Evolutionary conservation across 1,139 yeast species (phyloP).

Genomic region (Candida neerlandica): DNA sequence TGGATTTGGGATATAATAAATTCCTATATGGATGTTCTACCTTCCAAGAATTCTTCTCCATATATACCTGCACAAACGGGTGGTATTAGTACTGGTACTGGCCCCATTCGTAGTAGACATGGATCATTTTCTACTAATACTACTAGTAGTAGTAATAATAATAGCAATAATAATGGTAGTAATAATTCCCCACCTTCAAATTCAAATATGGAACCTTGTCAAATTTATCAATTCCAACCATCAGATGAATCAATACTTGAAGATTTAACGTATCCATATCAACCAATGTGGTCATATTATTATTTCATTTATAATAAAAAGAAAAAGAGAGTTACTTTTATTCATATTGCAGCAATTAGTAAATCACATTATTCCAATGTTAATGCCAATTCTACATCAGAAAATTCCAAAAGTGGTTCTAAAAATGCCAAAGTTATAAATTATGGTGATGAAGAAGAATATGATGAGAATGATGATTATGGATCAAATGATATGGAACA

Average conservation of each 20-base stretch:
- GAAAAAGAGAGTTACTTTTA: conserved; percentile 85
- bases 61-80: conserved; percentile 16
- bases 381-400: conserved; percentile 21
- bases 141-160: conserved; percentile 8
- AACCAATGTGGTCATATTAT: conserved; percentile 85
- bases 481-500: conserved; percentile 24
- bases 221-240: conserved; percentile 77
- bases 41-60: conserved; percentile 30
- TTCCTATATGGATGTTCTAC: conserved; percentile 73
- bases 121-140: conserved; percentile 14
- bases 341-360: conserved; percentile 57
- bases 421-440: conserved; percentile 14
- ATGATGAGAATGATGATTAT: conserved; percentile 23
- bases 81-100: conserved; percentile 15
- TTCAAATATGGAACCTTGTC: conserved; percentile 53
- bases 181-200: conserved; percentile 19
- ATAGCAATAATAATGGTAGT: conserved; percentile 11
- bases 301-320: conserved; percentile 93
- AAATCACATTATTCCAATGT: conserved; percentile 41
- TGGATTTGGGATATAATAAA: conserved; percentile 92
- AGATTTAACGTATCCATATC: conserved; percentile 65
- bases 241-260: conserved; percentile 77
- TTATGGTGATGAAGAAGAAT: conserved; percentile 21
- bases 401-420: not conserved
- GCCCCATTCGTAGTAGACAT: conserved; percentile 18